Evolutionary conservation across 2,329 filamentous ascomycete genomes (phyloP).

Genomic region (Microdochium bolleyi): DNA sequence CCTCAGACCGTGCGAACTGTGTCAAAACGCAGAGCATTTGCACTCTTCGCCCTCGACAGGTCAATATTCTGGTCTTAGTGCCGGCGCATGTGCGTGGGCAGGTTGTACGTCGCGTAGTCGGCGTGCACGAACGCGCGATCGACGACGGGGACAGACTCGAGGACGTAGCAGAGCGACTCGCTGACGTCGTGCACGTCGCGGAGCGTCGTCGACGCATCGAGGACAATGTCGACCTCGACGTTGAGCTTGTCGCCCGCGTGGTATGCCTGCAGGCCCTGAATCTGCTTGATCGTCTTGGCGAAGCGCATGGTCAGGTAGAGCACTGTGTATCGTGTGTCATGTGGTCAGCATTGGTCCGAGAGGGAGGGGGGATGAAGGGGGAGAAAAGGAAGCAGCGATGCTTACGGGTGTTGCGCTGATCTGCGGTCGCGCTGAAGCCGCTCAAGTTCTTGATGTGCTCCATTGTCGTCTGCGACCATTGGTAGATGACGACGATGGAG

Average conservation of each 20-base stretch:
- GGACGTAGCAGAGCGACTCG: conserved; percentile 62
- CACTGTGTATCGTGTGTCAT: conserved; percentile 28
- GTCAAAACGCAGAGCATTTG: no score
- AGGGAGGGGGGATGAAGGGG: background rate
- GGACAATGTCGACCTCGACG: conserved; percentile 75
- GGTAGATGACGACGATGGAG: conserved; percentile 71
- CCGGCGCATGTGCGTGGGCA: conserved; percentile 50
- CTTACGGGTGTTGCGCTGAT: conserved; percentile 67
- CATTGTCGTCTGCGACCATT: conserved; percentile 66
- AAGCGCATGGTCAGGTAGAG: conserved; percentile 93
- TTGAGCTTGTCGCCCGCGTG: conserved; percentile 81
- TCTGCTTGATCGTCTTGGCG: conserved; percentile 77
- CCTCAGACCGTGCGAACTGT: no score
- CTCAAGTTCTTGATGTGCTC: conserved; percentile 76
- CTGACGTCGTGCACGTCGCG: conserved; percentile 76
- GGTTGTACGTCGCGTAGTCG: conserved; percentile 55
- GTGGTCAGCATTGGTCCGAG: background rate
- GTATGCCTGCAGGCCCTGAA: conserved; percentile 78
- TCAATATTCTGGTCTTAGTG: conserved; percentile 10
- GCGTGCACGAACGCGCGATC: conserved; percentile 64
- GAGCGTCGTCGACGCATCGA: conserved; percentile 67
- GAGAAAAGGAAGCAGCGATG: background rate
- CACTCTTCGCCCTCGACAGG: background rate
- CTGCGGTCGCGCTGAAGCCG: conserved; percentile 69
- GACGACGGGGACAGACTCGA: conserved; percentile 76